A percentile compares a stretch with the other conserved stretches of the same genome.
Conservation (phyloP, 208 protist species). For the Leishmania amazonensis region DNA sequence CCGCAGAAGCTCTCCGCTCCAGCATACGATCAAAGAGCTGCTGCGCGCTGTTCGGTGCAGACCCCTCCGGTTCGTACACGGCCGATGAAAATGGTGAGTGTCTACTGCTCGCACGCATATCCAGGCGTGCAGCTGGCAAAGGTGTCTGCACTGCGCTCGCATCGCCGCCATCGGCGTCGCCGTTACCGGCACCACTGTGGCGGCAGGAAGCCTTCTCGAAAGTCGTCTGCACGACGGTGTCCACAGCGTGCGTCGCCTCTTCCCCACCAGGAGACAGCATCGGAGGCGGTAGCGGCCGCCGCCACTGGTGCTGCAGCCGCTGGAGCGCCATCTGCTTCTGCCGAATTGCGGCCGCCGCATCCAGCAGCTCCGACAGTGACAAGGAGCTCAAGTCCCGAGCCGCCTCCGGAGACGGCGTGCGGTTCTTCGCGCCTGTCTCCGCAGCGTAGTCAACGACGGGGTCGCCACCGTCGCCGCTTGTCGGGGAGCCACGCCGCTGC, state of each 20-base stretch:
- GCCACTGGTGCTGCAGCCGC: constrained; percentile 41
- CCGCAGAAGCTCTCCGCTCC: constrained; percentile 2
- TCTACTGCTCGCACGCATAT: neutral
- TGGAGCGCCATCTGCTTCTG: constrained; percentile 58
- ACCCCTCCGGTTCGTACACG: neutral
- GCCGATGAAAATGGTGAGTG: constrained; percentile 22
- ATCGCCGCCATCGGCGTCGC: neutral
- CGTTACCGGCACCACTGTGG: neutral
- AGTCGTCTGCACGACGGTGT: neutral
- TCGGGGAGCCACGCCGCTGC: constrained; percentile 12
- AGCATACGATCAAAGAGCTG: constrained; percentile 32
- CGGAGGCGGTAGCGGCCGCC: constrained; percentile 5
- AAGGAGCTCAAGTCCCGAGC: constrained; percentile 43
- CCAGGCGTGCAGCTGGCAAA: neutral
- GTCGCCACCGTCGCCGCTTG: constrained; percentile 3
- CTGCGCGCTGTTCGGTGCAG: constrained; percentile 17
- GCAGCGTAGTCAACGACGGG: neutral
- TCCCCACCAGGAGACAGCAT: neutral
- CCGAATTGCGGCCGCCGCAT: constrained; percentile 65
- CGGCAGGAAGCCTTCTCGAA: neutral
- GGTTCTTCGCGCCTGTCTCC: neutral
- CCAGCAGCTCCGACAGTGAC: constrained; percentile 74
- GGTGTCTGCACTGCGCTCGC: neutral
- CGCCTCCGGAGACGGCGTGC: constrained; percentile 12
- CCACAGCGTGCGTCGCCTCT: constrained; percentile 5